Conservation (phyloP, 352 stramenopile genomes). For the Phytophthora capsici region DNA sequence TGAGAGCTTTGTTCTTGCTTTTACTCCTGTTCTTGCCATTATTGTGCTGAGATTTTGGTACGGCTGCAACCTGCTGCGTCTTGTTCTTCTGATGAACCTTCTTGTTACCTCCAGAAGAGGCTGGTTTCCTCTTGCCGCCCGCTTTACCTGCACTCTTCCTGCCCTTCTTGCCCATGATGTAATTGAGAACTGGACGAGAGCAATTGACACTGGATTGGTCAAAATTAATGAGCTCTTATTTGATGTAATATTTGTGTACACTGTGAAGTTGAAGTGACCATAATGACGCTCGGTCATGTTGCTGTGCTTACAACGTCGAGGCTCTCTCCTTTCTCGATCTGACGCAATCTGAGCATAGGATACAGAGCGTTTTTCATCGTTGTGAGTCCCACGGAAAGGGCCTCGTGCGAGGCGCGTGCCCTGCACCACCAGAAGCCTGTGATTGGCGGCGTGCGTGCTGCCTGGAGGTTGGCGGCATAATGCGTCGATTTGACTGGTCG, state of each 20-base stretch:
- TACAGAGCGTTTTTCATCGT: constrained; percentile 17
- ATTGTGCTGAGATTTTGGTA: constrained; percentile 32
- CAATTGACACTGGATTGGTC: neutral
- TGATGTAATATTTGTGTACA: neutral
- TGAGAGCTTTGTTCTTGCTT: constrained; percentile 24
- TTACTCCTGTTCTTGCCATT: constrained; percentile 30
- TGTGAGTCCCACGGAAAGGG: constrained; percentile 19
- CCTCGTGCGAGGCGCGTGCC: constrained; percentile 17
- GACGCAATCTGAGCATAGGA: constrained; percentile 5
- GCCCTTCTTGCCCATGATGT: constrained; percentile 37
- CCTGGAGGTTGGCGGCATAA: constrained; percentile 20
- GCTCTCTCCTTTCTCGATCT: neutral
- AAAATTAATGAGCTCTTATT: neutral
- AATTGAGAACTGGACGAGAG: constrained; percentile 19
- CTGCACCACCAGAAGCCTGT: constrained; percentile 27
- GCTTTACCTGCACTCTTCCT: constrained; percentile 14
- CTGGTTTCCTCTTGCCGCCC: constrained; percentile 28
- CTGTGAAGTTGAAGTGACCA: constrained; percentile 18
- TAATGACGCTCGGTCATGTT: too few species aligned
- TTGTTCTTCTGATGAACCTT: constrained; percentile 31
- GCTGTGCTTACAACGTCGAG: too few species aligned
- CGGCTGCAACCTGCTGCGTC: constrained; percentile 24
- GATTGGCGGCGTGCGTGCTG: constrained; percentile 26
- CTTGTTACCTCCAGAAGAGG: constrained; percentile 20
- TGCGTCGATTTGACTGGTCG: constrained; percentile 15